phyloP scores from a whole-genome alignment of 768 basidiomycete genomes.

The Lactarius sanguifluus region DNA sequence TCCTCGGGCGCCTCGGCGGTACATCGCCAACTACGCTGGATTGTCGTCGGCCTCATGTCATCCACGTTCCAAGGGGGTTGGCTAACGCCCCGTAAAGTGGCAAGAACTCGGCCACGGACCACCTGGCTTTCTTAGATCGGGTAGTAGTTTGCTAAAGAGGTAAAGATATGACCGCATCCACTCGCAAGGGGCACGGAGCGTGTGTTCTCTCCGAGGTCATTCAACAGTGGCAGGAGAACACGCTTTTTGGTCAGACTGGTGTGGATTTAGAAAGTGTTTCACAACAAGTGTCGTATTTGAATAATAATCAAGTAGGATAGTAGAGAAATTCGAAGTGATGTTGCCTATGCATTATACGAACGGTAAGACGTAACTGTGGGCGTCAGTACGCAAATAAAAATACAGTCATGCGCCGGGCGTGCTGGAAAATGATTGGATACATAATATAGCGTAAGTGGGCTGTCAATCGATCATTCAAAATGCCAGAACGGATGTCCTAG shows the following conservation, averaged over 20 bases:
- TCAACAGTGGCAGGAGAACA: not conserved
- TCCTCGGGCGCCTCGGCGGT: constrained; percentile 11
- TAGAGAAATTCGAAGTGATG: constrained; percentile 21
- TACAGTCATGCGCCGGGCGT: constrained; percentile 24
- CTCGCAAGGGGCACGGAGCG: constrained; percentile 4
- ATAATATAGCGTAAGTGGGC: constrained; percentile 24
- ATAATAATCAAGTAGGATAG: constrained; percentile 13
- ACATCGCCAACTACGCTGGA: constrained; percentile 18
- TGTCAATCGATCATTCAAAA: constrained; percentile 25
- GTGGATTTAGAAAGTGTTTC: constrained; percentile 1
- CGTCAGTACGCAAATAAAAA: constrained; percentile 27
- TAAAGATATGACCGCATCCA: not conserved
- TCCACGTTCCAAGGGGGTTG: constrained; percentile 16
- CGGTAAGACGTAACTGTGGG: constrained; percentile 22
- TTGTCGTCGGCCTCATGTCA: constrained; percentile 25
- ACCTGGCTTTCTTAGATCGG: constrained; percentile 7
- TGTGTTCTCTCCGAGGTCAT: not conserved
- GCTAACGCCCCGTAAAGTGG: constrained; percentile 9
- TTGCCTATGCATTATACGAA: constrained; percentile 27
- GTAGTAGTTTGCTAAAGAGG: constrained; percentile 4
- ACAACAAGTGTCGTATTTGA: constrained; percentile 23
- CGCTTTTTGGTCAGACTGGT: not conserved
- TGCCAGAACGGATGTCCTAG: constrained; percentile 28
- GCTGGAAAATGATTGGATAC: constrained; percentile 22
- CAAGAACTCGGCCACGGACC: constrained; percentile 11